Evolutionary conservation across 1,284 basidiomycete genomes (phyloP).

Genomic region (Marasmius tenuissimus): DNA sequence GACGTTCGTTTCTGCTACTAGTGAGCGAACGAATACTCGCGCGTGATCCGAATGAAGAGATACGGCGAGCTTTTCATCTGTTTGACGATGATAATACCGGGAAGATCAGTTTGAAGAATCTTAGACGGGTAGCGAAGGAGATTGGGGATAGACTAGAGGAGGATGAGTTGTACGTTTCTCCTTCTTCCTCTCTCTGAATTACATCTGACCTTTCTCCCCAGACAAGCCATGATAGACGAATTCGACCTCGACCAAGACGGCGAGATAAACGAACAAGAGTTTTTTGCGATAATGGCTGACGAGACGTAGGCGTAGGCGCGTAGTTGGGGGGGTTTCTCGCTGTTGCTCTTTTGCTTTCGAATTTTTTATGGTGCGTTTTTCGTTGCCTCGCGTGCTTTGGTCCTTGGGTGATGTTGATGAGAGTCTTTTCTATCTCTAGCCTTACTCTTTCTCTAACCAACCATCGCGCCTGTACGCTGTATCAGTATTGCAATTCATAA

Average conservation of each 20-base stretch:
- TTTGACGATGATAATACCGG: slow-evolving; percentile 98
- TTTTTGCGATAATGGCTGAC: slow-evolving; percentile 96
- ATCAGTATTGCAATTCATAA: not conserved
- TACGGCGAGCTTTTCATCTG: slow-evolving; percentile 91
- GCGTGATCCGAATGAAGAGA: slow-evolving; percentile 96
- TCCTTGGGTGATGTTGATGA: not conserved
- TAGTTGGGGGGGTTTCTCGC: slow-evolving; percentile 21
- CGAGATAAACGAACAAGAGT: slow-evolving; percentile 94
- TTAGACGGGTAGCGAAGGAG: slow-evolving; percentile 94
- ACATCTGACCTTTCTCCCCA: slow-evolving; percentile 30
- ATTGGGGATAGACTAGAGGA: slow-evolving; percentile 95
- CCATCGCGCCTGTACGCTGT: not conserved
- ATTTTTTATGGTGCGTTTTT: not conserved
- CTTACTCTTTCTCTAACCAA: not conserved
- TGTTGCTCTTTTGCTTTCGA: not conserved
- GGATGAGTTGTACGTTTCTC: slow-evolving; percentile 85
- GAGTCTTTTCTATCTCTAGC: not conserved
- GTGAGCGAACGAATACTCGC: slow-evolving; percentile 94
- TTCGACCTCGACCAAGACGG: slow-evolving; percentile 99
- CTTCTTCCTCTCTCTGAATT: slow-evolving; percentile 1
- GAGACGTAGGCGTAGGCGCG: slow-evolving; percentile 76
- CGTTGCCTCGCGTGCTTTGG: not conserved
- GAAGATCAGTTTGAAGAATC: slow-evolving; percentile 89
- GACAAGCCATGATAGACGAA: slow-evolving; percentile 99
- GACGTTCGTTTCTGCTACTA: slow-evolving; percentile 37